These are phyloP conservation scores for Alopecurus myosuroides DNA, from an alignment of 176 grass and related monocot genomes.

Conservation along the genomic window DNA sequence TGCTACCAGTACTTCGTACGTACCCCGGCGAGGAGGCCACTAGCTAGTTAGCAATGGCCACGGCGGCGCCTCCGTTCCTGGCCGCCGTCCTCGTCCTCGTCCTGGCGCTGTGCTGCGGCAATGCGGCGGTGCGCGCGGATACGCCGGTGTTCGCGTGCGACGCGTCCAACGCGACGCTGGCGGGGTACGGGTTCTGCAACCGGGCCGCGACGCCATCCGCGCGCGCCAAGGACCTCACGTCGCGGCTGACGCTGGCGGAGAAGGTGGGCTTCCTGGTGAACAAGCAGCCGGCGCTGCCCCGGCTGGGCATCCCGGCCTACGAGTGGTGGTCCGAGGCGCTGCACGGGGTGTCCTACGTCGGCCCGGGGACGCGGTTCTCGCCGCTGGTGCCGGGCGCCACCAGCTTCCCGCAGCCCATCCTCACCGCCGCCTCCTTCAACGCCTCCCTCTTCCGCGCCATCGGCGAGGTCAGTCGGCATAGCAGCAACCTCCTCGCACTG, in stretches of 20 bases:
- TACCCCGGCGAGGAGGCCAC: background rate
- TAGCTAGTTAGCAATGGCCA: background rate
- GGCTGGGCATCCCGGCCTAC: slow-evolving; percentile 84
- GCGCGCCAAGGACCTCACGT: slow-evolving; percentile 50
- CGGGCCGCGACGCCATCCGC: slow-evolving; percentile 25
- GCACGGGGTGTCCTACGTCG: slow-evolving; percentile 90
- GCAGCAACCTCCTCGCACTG: too few species aligned
- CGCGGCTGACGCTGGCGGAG: slow-evolving; percentile 71
- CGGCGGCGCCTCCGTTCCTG: slow-evolving; percentile 1
- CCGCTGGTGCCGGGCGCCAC: slow-evolving; percentile 73
- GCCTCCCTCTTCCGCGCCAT: slow-evolving; percentile 76
- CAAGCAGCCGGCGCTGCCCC: slow-evolving; percentile 55
- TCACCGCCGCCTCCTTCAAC: slow-evolving; percentile 91
- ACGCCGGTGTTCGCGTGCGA: slow-evolving; percentile 84
- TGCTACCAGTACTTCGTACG: background rate
- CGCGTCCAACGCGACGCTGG: slow-evolving; percentile 43
- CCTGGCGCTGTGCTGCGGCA: background rate
- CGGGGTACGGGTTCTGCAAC: slow-evolving; percentile 66
- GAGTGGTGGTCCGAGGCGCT: slow-evolving; percentile 99
- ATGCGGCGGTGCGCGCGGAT: slow-evolving; percentile 17
- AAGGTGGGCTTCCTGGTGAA: slow-evolving; percentile 84
- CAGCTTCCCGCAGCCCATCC: slow-evolving; percentile 89
- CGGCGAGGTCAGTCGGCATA: slow-evolving; percentile 74
- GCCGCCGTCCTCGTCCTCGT: background rate
- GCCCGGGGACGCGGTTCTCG: slow-evolving; percentile 69